phyloP scores from a whole-genome alignment of 495 filamentous ascomycete genomes.

The Hypoxylon cercidicola region DNA sequence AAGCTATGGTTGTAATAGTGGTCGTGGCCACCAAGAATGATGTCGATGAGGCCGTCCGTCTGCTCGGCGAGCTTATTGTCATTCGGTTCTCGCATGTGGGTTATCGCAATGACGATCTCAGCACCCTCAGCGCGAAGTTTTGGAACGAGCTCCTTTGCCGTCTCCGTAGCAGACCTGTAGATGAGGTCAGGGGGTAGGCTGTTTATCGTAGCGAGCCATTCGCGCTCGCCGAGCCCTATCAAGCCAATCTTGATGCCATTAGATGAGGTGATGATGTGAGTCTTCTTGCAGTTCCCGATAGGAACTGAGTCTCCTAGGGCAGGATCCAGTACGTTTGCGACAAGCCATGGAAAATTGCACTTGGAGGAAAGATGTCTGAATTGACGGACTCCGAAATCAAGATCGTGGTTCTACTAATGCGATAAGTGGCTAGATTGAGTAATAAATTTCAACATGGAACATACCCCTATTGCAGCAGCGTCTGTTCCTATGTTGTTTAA shows the following conservation, averaged over 20 bases:
- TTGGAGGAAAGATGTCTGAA: conserved; percentile 75
- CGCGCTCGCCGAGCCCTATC: conserved; percentile 80
- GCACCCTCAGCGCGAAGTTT: conserved; percentile 77
- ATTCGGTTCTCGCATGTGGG: conserved; percentile 87
- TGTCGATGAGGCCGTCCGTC: conserved; percentile 75
- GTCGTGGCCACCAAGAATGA: conserved; percentile 89
- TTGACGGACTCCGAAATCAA: conserved; percentile 90
- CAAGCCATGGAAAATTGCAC: conserved; percentile 88
- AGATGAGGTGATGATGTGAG: conserved; percentile 76
- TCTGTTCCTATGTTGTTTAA: conserved; percentile 80
- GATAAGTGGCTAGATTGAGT: conserved; percentile 36
- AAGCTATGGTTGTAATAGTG: conserved; percentile 83
- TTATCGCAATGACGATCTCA: conserved; percentile 82
- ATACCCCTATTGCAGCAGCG: conserved; percentile 81
- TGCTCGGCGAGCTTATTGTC: conserved; percentile 82
- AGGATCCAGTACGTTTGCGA: conserved; percentile 74
- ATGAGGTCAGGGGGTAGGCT: conserved; percentile 80
- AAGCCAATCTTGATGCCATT: conserved; percentile 88
- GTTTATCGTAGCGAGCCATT: conserved; percentile 89
- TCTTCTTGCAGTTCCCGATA: conserved; percentile 74
- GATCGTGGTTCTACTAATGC: conserved; percentile 76
- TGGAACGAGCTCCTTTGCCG: conserved; percentile 76
- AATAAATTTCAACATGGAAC: conserved; percentile 42
- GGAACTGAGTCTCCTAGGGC: conserved; percentile 74
- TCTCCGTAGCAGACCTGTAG: conserved; percentile 78